Evolutionary conservation across 192 early-diverging fungal species (phyloP), one percentile per base, ranked within the genome.

Genomic region (Tieghemiomyces parasiticus): DNA sequence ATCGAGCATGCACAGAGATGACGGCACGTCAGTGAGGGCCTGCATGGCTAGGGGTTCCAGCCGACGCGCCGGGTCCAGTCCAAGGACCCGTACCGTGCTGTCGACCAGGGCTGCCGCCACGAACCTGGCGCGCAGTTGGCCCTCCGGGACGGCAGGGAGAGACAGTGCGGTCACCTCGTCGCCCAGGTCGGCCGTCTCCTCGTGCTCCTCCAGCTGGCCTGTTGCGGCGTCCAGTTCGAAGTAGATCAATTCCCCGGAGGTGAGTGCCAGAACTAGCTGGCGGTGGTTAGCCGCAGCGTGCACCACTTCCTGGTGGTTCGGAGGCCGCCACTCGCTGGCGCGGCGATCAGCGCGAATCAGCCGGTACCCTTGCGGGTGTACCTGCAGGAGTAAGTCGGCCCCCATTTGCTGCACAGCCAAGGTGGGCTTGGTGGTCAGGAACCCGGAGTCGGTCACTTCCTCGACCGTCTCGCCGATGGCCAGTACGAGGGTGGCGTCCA

Each of bases 301-400:
- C 0, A 86, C 70, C 58, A 97, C 90, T 0, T 73, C 66, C 26
- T 81, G 78, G 45, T 79, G 81, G 31, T 73, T 74, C 16, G 95
- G 92, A 20, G 90, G 82, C 55, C 78, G 82, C 97, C 97, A 99
- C 71, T 97, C 95, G 62, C 81, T 90, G 0, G 92, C 89, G 42
- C 91, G 86, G 4, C 82, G 79, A 72, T 94, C 93, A 28, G 82
- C 68, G 26, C 82, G 77, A 56, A 95, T 94, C 61, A 92, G 92
- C 25, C 92, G 81, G 45, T 97, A 88, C 9, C 91, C 91, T 49
- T 83, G 77, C 31, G 92, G 89, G 64, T 95, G 91, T 31, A 91
- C 81, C 61, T 97, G 95, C 35, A 97, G 78, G 14, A 97, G 58
- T 0, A 90, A 82, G 68, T 90, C 89, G 59, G 88, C 90, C 4